These are phyloP conservation scores for Akebia trifoliata DNA, from an alignment of 164 flowering plant species.

Conservation along the genomic window DNA sequence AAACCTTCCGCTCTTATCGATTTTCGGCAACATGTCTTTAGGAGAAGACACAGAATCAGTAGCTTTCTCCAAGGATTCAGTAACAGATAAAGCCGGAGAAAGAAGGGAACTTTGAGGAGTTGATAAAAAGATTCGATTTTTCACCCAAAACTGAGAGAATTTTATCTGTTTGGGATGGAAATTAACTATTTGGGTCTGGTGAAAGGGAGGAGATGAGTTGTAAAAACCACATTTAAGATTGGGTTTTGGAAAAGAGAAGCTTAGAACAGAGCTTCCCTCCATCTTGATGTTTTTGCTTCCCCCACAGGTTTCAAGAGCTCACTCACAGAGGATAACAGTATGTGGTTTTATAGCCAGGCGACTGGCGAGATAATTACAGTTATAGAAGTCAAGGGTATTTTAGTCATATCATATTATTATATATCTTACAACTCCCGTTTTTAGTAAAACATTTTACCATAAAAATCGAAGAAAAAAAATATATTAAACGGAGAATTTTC, in stretches of 20 bases:
- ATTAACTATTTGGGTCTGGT: slow-evolving; percentile 7
- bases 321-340: no score
- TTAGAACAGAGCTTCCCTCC: slow-evolving; percentile 26
- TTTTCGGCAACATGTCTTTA: slow-evolving; percentile 43
- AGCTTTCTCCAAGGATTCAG: slow-evolving; percentile 22
- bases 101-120: slow-evolving; percentile 19
- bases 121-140: slow-evolving; percentile 7
- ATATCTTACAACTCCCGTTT: no score
- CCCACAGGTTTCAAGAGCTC: slow-evolving; percentile 28
- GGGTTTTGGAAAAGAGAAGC: slow-evolving; percentile 20
- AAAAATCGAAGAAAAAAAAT: no score
- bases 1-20: slow-evolving; percentile 80
- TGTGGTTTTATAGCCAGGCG: no score
- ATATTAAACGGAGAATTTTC: no score
- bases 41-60: slow-evolving; percentile 17
- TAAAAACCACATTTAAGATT: slow-evolving; percentile 4
- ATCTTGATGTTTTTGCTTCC: slow-evolving; percentile 9
- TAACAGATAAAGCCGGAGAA: slow-evolving; percentile 23
- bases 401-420: no score
- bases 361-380: no score
- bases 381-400: no score
- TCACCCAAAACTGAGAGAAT: background rate
- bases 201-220: slow-evolving; percentile 7
- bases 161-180: slow-evolving; percentile 10
- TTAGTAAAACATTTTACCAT: no score